phyloP scores from a whole-genome alignment of 2,329 filamentous ascomycete genomes.

The Chaetothyriales sp. region DNA sequence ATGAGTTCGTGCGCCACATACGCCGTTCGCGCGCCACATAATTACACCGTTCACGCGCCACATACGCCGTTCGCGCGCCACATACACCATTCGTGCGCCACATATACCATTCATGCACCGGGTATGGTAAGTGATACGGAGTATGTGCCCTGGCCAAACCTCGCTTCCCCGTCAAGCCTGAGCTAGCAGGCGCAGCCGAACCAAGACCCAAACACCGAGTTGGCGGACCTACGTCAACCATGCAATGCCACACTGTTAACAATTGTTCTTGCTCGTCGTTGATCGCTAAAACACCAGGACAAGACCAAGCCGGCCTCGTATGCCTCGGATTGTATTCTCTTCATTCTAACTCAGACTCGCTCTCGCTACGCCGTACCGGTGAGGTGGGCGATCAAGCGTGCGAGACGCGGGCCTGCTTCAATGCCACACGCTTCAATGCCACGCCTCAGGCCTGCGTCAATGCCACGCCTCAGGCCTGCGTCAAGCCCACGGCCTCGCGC shows the following conservation, averaged over 20 bases:
- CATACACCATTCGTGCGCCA: background rate
- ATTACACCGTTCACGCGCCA: background rate
- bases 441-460: background rate
- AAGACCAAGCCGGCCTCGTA: background rate
- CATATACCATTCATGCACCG: background rate
- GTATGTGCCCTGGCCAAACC: background rate
- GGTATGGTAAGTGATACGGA: background rate
- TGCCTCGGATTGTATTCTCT: background rate
- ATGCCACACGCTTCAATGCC: too few relatives aligned
- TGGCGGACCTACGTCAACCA: background rate
- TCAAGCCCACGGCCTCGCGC: constrained; percentile 37
- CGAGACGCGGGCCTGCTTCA: background rate
- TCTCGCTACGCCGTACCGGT: background rate
- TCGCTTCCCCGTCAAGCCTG: background rate
- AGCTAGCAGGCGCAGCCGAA: background rate
- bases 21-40: too few relatives aligned
- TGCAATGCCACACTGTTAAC: background rate
- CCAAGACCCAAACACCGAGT: background rate
- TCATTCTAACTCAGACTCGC: background rate
- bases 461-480: constrained; percentile 3
- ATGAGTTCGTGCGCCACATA: background rate
- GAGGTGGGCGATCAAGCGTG: background rate
- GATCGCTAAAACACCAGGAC: background rate
- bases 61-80: background rate
- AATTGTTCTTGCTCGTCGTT: background rate